Evolutionary conservation across 2,329 filamentous ascomycete species (phyloP).

Genomic region (Verticillium nonalfalfae): DNA sequence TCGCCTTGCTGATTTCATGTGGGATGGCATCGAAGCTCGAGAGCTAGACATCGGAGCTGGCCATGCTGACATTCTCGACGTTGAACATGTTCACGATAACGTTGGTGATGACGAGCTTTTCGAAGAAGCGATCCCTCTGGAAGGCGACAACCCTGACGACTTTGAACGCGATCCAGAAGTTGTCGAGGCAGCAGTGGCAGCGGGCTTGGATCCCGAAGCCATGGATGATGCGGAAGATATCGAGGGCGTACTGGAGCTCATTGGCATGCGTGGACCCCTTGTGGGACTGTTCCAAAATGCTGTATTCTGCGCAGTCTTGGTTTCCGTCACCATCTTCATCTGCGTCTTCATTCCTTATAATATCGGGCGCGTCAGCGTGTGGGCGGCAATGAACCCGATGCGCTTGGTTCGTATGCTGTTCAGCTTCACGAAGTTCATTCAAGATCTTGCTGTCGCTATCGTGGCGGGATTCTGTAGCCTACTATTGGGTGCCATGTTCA

Average conservation of each 20-base stretch:
- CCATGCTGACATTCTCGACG: conserved; percentile 34
- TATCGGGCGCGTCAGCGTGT: conserved; percentile 76
- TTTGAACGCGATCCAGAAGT: conserved; percentile 49
- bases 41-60: conserved; percentile 29
- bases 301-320: conserved; percentile 86
- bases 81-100: conserved; percentile 10
- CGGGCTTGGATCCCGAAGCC: conserved; percentile 66
- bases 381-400: conserved; percentile 73
- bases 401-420: conserved; percentile 69
- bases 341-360: conserved; percentile 92
- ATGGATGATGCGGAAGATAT: conserved; percentile 88
- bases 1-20: conserved; percentile 54
- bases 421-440: conserved; percentile 67
- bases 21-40: conserved; percentile 44
- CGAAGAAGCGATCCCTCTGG: conserved; percentile 30
- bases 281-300: conserved; percentile 89
- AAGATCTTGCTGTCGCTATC: conserved; percentile 66
- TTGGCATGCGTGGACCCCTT: conserved; percentile 92
- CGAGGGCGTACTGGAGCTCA: conserved; percentile 90
- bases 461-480: conserved; percentile 28
- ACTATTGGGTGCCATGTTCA: conserved; percentile 5
- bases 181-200: conserved; percentile 57
- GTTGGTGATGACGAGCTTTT: conserved; percentile 26
- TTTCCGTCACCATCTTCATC: conserved; percentile 77
- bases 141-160: conserved; percentile 20